Percentiles rank a stretch among this genome's conserved stretches.
Evolutionary conservation across 352 stramenopile genomes (phyloP).

Genomic region (Phytophthora pluvialis): DNA sequence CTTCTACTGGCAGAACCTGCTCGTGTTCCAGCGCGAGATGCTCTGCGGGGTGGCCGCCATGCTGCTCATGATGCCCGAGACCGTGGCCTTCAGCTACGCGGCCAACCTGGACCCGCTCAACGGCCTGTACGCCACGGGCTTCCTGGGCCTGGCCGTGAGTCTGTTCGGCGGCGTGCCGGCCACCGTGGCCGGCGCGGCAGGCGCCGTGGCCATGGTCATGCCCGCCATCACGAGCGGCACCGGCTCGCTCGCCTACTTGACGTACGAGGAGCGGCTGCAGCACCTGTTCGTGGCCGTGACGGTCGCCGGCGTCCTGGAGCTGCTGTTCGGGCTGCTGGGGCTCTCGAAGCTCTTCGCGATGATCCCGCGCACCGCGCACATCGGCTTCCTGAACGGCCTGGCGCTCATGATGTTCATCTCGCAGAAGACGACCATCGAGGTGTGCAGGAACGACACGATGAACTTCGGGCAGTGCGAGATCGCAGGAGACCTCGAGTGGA

Average conservation of each 20-base stretch:
- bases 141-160: constrained; percentile 89
- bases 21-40: constrained; percentile 74
- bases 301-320: constrained; percentile 86
- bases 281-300: constrained; percentile 91
- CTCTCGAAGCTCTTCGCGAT: constrained; percentile 93
- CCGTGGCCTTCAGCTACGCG: constrained; percentile 93
- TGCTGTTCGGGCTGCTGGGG: constrained; percentile 79
- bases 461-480: constrained; percentile 83
- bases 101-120: constrained; percentile 88
- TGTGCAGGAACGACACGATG: constrained; percentile 60
- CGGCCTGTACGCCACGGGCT: constrained; percentile 92
- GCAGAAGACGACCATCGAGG: constrained; percentile 93
- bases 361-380: constrained; percentile 94
- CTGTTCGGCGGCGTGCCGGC: constrained; percentile 88
- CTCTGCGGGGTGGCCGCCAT: constrained; percentile 90
- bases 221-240: constrained; percentile 73
- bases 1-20: constrained; percentile 66
- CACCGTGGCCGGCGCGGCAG: constrained; percentile 89
- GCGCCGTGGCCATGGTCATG: constrained; percentile 93
- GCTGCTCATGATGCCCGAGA: constrained; percentile 94
- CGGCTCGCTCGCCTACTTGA: constrained; percentile 58
- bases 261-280: constrained; percentile 71
- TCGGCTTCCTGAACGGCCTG: constrained; percentile 96
- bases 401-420: constrained; percentile 95
- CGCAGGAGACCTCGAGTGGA: constrained; percentile 72